Evolutionary conservation across 2,329 filamentous ascomycete genomes (phyloP), one percentile per base, ranked within the genome.

Genomic region (Aspergillus novoparasiticus): DNA sequence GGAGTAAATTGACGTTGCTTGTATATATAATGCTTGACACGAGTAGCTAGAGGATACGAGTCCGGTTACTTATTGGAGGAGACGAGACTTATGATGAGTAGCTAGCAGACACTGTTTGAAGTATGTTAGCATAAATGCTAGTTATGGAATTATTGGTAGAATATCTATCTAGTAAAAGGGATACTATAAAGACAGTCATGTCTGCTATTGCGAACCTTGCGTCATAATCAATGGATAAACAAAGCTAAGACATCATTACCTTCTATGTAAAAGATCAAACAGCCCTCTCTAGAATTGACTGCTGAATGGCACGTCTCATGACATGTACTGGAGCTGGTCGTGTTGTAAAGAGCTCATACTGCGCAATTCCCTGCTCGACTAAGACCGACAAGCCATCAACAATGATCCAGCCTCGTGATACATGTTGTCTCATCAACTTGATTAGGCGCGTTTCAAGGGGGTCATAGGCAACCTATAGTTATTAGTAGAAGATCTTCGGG

Each of bases 291-390:
- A 21, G 3, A 14, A 21, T 46, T 0, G 43, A 21, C n/a, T 23
- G 43, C 4, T 21, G n/a, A 14, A 46, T 23, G 6, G n/a, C 43
- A 23, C 21, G 43, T 26, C 64, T 63, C 70, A 73, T 73, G 4
- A 68, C 64, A 65, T 70, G 66, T 4, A 69, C 59, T 2, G 71
- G 71, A 1, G 71, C 70, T 19, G 67, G 69, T 10, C 68, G 53
- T 30, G 61, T 57, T 1, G 69, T 73, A 45, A 73, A 70, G 3
- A 73, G 56, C 51, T 73, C 68, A 45, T 67, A 72, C 45, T 73
- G 71, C 11, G 66, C 67, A 57, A 71, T 64, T 19, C 68, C 70
- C 50, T 73, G 71, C 48, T 71, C 67, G 26, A 70, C 21, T 11
- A 73, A 43, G 6, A 72, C 63, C 12, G 57, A 60, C 16, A 69